These are phyloP conservation scores for Phellopilus nigrolimitatus DNA, from an alignment of 1,284 basidiomycete species.

Conservation along the genomic window DNA sequence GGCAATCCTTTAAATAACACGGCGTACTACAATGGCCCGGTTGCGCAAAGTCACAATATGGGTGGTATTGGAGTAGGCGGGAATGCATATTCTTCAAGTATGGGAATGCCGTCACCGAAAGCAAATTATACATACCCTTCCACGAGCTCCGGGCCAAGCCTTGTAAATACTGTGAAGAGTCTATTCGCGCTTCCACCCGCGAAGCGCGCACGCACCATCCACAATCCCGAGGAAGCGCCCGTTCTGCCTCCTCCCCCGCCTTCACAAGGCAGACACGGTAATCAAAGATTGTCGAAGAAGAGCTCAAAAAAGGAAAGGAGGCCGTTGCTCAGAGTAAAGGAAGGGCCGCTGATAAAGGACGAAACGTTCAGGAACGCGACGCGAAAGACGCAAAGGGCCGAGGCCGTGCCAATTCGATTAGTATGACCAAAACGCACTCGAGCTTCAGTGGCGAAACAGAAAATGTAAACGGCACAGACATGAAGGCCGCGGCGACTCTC, in stretches of 20 bases:
- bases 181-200: constrained; percentile 67
- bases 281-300: constrained; percentile 12
- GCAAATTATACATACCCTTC: constrained; percentile 49
- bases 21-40: constrained; percentile 46
- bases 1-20: constrained; percentile 17
- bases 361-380: constrained; percentile 17
- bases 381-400: constrained; percentile 18
- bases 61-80: constrained; percentile 19
- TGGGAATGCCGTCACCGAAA: constrained; percentile 29
- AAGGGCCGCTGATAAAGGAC: constrained; percentile 3
- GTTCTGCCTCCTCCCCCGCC: constrained; percentile 43
- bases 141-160: constrained; percentile 34
- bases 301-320: constrained; percentile 12
- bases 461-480: constrained; percentile 50
- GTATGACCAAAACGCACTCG: constrained; percentile 14
- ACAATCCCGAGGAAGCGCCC: constrained; percentile 67
- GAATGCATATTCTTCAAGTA: constrained; percentile 27
- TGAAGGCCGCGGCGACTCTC: constrained; percentile 74
- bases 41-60: constrained; percentile 37
- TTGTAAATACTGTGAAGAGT: constrained; percentile 43
- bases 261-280: constrained; percentile 15
- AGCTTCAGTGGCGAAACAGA: constrained; percentile 14
- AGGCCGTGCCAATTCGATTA: constrained; percentile 10
- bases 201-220: constrained; percentile 68
- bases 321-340: background rate